These are phyloP conservation scores for Phytophthora ohioensis DNA, from an alignment of 352 stramenopile species.

Conservation along the genomic window DNA sequence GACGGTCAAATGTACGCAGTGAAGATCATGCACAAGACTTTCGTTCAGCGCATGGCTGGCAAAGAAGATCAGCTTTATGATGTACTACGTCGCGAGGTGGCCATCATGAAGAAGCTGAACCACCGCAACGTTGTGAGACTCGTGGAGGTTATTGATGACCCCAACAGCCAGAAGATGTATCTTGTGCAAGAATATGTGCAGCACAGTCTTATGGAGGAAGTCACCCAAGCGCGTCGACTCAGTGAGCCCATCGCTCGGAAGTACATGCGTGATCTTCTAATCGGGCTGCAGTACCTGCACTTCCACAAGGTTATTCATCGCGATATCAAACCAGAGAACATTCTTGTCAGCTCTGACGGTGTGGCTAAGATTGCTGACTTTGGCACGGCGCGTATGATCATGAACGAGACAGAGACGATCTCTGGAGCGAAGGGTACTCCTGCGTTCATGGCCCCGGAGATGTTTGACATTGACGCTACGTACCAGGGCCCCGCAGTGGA, in stretches of 20 bases:
- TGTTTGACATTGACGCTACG: slow-evolving; percentile 91
- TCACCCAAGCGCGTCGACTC: slow-evolving; percentile 72
- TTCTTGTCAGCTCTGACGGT: slow-evolving; percentile 83
- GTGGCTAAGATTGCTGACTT: slow-evolving; percentile 93
- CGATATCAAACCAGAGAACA: slow-evolving; percentile 93
- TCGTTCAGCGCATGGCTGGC: slow-evolving; percentile 88
- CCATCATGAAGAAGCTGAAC: slow-evolving; percentile 97
- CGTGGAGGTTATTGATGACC: slow-evolving; percentile 96
- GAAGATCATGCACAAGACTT: slow-evolving; percentile 93
- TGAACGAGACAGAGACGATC: slow-evolving; percentile 90
- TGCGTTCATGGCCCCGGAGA: slow-evolving; percentile 93
- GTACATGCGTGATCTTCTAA: slow-evolving; percentile 92
- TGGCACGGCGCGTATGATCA: slow-evolving; percentile 90
- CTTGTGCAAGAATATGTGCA: slow-evolving; percentile 96
- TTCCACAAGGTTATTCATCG: slow-evolving; percentile 94
- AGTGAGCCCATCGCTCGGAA: slow-evolving; percentile 76
- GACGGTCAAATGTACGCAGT: slow-evolving; percentile 87
- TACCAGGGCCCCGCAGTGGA: slow-evolving; percentile 89
- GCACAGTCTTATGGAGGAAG: slow-evolving; percentile 93
- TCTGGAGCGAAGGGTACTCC: slow-evolving; percentile 86
- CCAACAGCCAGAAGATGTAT: slow-evolving; percentile 95
- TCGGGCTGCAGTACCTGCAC: slow-evolving; percentile 93
- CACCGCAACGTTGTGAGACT: slow-evolving; percentile 95
- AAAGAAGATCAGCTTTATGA: slow-evolving; percentile 90
- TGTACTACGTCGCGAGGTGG: slow-evolving; percentile 90